Evolutionary conservation across 2,329 filamentous ascomycete genomes (phyloP).

Genomic region (Colletotrichum australisinense): DNA sequence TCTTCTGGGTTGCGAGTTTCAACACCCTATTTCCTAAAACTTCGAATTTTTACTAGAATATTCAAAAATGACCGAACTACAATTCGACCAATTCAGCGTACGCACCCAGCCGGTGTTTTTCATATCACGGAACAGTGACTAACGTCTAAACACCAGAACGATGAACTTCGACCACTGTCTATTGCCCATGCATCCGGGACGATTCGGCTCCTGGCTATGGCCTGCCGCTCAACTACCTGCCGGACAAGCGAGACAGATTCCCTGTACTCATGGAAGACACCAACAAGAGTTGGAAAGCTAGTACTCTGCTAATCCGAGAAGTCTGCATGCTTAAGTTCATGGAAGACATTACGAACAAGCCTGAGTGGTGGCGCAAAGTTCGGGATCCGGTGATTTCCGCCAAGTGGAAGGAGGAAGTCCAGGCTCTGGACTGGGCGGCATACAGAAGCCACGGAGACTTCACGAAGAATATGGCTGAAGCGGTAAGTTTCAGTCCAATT

Average conservation of each 20-base stretch:
- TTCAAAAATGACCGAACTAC: too few relatives aligned
- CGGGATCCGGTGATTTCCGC: conserved; percentile 38
- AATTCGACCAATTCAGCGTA: too few relatives aligned
- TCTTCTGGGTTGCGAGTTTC: too few relatives aligned
- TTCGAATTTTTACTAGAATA: accelerated
- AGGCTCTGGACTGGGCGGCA: conserved; percentile 44
- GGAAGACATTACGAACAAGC: conserved; percentile 43
- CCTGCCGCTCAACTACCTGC: too few relatives aligned
- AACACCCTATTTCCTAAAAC: accelerated
- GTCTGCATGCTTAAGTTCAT: conserved; percentile 42
- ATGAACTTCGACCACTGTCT: too few relatives aligned
- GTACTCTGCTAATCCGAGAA: conserved; percentile 29
- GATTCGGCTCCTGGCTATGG: too few relatives aligned
- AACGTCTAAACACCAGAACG: too few relatives aligned
- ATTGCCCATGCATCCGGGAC: accelerated
- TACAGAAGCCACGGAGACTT: conserved; percentile 41
- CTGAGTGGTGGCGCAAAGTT: conserved; percentile 42
- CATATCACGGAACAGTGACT: too few relatives aligned
- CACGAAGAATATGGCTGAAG: conserved; percentile 44
- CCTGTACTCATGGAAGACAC: too few relatives aligned
- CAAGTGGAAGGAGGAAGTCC: conserved; percentile 38
- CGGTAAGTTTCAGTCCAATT: conserved; percentile 37
- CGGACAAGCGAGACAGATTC: too few relatives aligned
- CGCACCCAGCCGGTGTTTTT: too few relatives aligned
- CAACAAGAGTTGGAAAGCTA: not conserved